Evolutionary conservation across 192 early-diverging fungal species (phyloP).

Genomic region (Gigaspora rosea): DNA sequence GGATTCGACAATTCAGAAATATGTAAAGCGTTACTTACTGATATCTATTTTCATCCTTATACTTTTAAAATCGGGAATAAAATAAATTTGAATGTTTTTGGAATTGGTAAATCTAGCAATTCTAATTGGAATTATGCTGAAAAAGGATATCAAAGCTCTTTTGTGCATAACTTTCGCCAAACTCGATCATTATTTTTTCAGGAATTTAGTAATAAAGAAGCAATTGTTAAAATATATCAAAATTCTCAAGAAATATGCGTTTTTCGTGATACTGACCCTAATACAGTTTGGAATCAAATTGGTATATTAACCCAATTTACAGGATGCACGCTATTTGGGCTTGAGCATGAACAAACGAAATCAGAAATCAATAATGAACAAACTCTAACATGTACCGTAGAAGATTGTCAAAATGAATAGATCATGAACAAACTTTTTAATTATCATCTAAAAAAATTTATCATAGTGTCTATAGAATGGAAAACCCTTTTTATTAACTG

Average conservation of each 20-base stretch:
- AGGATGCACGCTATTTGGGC: background rate
- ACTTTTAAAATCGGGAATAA: too few relatives aligned
- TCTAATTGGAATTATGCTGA: too few relatives aligned
- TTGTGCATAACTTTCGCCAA: too few relatives aligned
- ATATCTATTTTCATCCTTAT: too few relatives aligned
- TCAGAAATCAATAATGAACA: background rate
- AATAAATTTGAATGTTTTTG: too few relatives aligned
- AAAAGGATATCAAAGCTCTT: too few relatives aligned
- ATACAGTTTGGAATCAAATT: background rate
- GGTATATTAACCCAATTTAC: background rate
- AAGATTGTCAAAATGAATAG: background rate
- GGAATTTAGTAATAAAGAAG: too few relatives aligned
- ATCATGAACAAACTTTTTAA: background rate
- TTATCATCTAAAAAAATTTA: slow-evolving; percentile 1
- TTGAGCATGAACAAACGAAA: background rate
- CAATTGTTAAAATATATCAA: background rate
- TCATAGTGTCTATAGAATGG: background rate
- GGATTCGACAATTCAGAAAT: background rate
- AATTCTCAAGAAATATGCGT: background rate
- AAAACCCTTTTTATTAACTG: background rate
- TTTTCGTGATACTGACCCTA: background rate
- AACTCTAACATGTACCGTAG: background rate
- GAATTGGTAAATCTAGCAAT: too few relatives aligned
- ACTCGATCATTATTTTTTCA: too few relatives aligned
- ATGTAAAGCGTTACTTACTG: background rate